phyloP scores from a whole-genome alignment of 208 protist species.

The Entamoeba histolytica region DNA sequence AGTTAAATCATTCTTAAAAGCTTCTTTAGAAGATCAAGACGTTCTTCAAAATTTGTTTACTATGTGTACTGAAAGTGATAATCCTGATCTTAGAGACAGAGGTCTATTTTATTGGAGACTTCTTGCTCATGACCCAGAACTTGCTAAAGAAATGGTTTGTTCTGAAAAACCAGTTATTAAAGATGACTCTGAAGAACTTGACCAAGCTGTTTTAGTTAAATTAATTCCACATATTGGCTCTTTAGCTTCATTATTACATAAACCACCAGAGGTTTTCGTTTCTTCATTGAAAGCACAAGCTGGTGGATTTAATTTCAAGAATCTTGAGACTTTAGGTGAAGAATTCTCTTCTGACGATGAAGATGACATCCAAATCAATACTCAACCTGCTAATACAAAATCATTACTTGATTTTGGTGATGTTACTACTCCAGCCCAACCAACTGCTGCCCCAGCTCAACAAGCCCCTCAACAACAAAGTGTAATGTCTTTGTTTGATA shows the following conservation, averaged over 20 bases:
- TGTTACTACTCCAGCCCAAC: not conserved
- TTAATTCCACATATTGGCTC: not conserved
- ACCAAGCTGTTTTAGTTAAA: not conserved
- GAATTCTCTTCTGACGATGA: not conserved
- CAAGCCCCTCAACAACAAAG: not conserved
- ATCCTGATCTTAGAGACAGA: conserved; percentile 19
- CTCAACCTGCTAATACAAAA: not conserved
- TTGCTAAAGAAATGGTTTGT: conserved; percentile 11
- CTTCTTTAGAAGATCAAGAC: not conserved
- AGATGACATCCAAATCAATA: not conserved
- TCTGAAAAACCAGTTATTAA: conserved; percentile 2
- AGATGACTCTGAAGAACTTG: not conserved
- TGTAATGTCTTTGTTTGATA: not conserved
- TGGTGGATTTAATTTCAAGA: not conserved
- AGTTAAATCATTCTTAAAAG: conserved; percentile 19
- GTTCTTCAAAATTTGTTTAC: not conserved
- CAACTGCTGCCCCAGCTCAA: not conserved
- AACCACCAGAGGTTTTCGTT: not conserved
- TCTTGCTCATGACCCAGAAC: not conserved
- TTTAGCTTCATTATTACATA: not conserved
- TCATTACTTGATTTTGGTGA: not conserved
- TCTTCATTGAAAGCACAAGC: not conserved
- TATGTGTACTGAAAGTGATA: not conserved
- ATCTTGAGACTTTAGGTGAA: not conserved
- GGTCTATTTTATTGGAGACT: conserved; percentile 23